phyloP scores from a whole-genome alignment of 768 basidiomycete species.

The Pleurotus tuber-regium region DNA sequence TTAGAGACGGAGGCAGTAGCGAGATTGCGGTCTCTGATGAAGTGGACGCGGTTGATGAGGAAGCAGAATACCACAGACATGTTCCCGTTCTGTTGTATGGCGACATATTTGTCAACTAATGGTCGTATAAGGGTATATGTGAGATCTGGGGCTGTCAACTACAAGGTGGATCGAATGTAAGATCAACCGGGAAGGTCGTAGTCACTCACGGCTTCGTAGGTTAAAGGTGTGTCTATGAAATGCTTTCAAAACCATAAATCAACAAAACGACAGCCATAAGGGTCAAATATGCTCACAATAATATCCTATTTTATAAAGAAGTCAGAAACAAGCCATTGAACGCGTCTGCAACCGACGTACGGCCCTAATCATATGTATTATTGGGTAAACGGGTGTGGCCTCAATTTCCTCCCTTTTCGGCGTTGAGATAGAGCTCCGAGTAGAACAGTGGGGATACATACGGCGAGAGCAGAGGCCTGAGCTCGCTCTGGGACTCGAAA shows the following conservation, averaged over 20 bases:
- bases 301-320: slow-evolving; percentile 46
- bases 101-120: slow-evolving; percentile 81
- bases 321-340: slow-evolving; percentile 14
- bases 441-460: slow-evolving; percentile 24
- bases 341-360: slow-evolving; percentile 34
- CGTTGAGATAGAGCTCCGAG: slow-evolving; percentile 6
- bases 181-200: background rate
- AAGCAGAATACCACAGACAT: slow-evolving; percentile 85
- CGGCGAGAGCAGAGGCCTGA: slow-evolving; percentile 41
- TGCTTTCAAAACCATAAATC: slow-evolving; percentile 5
- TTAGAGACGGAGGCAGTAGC: slow-evolving; percentile 66
- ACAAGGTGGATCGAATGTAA: slow-evolving; percentile 11
- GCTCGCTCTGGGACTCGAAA: slow-evolving; percentile 40
- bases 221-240: slow-evolving; percentile 74
- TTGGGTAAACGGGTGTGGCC: slow-evolving; percentile 67
- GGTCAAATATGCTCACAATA: slow-evolving; percentile 37
- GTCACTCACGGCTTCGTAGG: slow-evolving; percentile 68
- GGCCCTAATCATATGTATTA: slow-evolving; percentile 74
- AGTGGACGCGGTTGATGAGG: slow-evolving; percentile 84
- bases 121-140: slow-evolving; percentile 90
- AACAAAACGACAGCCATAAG: background rate
- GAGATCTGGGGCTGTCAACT: slow-evolving; percentile 84
- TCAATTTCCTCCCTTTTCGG: slow-evolving; percentile 48
- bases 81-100: slow-evolving; percentile 71
- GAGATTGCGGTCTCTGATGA: slow-evolving; percentile 74